Evolutionary conservation across 768 basidiomycete species (phyloP).

Genomic region (Amanita exitialis): DNA sequence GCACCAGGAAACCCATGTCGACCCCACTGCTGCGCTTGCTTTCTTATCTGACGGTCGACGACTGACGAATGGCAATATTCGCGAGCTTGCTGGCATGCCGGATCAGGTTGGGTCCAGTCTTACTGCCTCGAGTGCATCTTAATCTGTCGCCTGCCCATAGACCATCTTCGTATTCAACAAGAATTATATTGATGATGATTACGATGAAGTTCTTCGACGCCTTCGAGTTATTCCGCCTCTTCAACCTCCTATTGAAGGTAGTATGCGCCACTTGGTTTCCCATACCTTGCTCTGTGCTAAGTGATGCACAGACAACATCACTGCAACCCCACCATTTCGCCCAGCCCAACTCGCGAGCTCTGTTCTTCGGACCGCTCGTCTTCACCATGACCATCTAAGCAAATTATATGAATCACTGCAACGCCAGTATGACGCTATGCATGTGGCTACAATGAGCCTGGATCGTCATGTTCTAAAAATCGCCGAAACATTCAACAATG

Average conservation of each 20-base stretch:
- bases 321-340: conserved; percentile 65
- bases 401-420: conserved; percentile 42
- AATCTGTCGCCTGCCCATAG: conserved; percentile 18
- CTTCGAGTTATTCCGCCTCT: conserved; percentile 51
- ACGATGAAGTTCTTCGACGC: conserved; percentile 54
- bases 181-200: conserved; percentile 59
- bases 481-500: conserved; percentile 57
- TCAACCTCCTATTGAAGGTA: conserved; percentile 69
- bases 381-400: conserved; percentile 53
- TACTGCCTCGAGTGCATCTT: not conserved
- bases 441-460: conserved; percentile 62
- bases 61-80: conserved; percentile 57
- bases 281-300: not conserved
- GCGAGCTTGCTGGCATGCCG: conserved; percentile 64
- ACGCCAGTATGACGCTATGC: conserved; percentile 59
- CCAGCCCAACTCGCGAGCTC: conserved; percentile 58
- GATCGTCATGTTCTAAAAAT: conserved; percentile 68
- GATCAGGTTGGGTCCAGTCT: conserved; percentile 50
- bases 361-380: conserved; percentile 52
- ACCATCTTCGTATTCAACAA: conserved; percentile 82
- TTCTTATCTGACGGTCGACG: conserved; percentile 76
- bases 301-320: conserved; percentile 36
- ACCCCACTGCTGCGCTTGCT: conserved; percentile 59
- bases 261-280: conserved; percentile 8
- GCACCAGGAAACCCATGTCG: conserved; percentile 61